Base-by-base conservation (phyloP, 2,329 filamentous ascomycete species). In the Sporothrix humicola region DNA sequence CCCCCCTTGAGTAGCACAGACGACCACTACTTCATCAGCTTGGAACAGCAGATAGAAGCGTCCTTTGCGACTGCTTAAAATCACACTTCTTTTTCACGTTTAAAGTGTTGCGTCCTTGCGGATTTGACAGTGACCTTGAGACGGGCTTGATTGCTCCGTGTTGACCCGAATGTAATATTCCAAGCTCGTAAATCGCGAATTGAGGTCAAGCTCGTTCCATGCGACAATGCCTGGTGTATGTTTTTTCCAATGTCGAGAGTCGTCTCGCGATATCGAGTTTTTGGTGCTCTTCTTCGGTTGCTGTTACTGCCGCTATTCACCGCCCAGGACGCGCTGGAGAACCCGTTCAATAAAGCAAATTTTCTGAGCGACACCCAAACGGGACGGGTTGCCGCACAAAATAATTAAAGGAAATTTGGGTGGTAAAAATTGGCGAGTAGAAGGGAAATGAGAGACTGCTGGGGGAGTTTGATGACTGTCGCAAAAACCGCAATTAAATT, bases 281-380 rank as follows among this genome's bases (percentile, higher is more conserved):
- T 37, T 37, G 31, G 31, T 37, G 31, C 4, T 37, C 2, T 37
- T 37, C 31, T 37, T 37, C 31, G 31, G 31, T 37, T 8, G 58
- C 7, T 3, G 9, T n/a, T 44, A 48, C 61, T 48, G 61, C 61
- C 61, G 3, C 3, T 3, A 6, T n/a, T 46, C 20, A 66, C 61
- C 61, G 61, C 61, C 15, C 15, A 2, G 26, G 42, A 26, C 20
- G n/a, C 61, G 61, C 20, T 42, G n/a, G 23, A 12, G 6, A 20
- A 12, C 61, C 42, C 42, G n/a, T 65, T 23, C 20, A 6, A n/a
- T 12, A 10, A 46, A 23, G 37, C 61, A 48, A 46, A 65, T 48
- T 46, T 46, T 48, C 61, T 66, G 42, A 66, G 61, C 61, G 61
- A 66, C 61, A 17, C 61, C 61, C 61, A 66, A 66, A 26, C 10